Evolutionary conservation across 495 filamentous ascomycete species (phyloP), one percentile per base, ranked within the genome.

Genomic region (Hyaloscypha bicolor): DNA sequence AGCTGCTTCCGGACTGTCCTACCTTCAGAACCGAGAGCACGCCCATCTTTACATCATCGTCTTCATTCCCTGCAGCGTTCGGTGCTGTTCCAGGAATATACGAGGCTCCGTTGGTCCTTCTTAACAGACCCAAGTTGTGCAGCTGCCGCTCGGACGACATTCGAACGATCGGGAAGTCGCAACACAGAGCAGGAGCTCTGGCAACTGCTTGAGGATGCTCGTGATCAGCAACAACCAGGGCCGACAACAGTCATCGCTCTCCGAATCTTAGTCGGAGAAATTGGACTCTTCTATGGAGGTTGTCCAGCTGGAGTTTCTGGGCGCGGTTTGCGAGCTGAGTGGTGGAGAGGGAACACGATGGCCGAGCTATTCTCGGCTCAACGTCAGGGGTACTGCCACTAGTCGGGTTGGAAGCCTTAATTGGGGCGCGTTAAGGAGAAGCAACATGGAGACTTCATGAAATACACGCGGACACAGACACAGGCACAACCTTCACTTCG

Each of bases 71-170:
- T 21, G 30, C 60, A 35, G 72, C 39, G 58, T 69, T 56, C 58
- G 72, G 69, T 19, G 70, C 70, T 32, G 70, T 70, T 58, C 72
- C 69, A 14, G 70, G 72, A 11, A 72, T 66, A 59, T 72, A 71
- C 4, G 60, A 29, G 39, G 63, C 51, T 64, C 21, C 64, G 25
- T 63, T 63, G 37, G 5, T 19, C 57, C 51, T 67, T 30, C 55
- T 48, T 14, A 45, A n/a, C 22, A 61, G 19, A 9, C 31, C 39
- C 55, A 57, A 58, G 29, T 14, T 22, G 37, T 9, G 53, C 37
- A n/a, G 53, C 63, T 65, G 63, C 65, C 21, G 45, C 48, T 14
- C 21, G 29, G 59, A 32, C 33, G n/a, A n/a, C 57, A 55, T 51
- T 57, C 12, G 45, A 16, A 0, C 33, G 42, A 48, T 48, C 16